A percentile compares a stretch with the other conserved stretches of the same genome.
These are phyloP conservation scores for Taiwanofungus camphoratus DNA, from an alignment of 1,284 basidiomycete genomes.

Conservation along the genomic window DNA sequence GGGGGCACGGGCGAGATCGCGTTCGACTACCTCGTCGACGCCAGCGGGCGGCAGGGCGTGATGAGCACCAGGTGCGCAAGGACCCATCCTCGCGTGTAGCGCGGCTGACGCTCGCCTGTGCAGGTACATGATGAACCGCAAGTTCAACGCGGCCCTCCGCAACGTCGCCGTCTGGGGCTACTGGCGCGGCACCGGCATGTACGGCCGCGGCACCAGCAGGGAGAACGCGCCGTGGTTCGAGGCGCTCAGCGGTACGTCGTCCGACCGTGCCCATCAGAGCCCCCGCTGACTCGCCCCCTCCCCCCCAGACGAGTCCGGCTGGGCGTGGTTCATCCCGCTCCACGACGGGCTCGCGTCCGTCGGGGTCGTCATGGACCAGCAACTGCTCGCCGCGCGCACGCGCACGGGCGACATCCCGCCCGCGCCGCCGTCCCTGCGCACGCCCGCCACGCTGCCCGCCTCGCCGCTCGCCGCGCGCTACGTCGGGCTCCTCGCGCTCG, in stretches of 20 bases:
- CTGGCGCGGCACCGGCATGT: conserved; percentile 51
- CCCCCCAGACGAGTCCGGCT: conserved; percentile 66
- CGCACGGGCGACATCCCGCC: conserved; percentile 18
- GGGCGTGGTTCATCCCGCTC: conserved; percentile 76
- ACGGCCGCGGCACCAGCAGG: conserved; percentile 47
- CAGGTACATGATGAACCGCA: conserved; percentile 61
- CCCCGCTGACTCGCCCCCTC: background rate
- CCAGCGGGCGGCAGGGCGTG: conserved; percentile 61
- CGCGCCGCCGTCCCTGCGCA: conserved; percentile 11
- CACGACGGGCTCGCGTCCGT: conserved; percentile 64
- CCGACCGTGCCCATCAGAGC: background rate
- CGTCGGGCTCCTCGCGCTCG: conserved; percentile 33
- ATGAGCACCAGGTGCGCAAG: conserved; percentile 42
- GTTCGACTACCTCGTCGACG: conserved; percentile 66
- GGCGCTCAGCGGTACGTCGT: conserved; percentile 51
- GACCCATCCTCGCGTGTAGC: background rate
- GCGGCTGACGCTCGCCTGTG: background rate
- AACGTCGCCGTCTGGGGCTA: conserved; percentile 79
- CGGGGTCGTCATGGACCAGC: conserved; percentile 67
- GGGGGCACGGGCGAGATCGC: conserved; percentile 35
- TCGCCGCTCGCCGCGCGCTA: conserved; percentile 35
- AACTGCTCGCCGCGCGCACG: conserved; percentile 28
- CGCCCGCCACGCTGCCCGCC: conserved; percentile 18
- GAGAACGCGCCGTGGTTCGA: conserved; percentile 61
- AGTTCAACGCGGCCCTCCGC: conserved; percentile 60